Evolutionary conservation across 805 yeast species (phyloP), one percentile per base, ranked within the genome.

Genomic region (Torulaspora franciscae): DNA sequence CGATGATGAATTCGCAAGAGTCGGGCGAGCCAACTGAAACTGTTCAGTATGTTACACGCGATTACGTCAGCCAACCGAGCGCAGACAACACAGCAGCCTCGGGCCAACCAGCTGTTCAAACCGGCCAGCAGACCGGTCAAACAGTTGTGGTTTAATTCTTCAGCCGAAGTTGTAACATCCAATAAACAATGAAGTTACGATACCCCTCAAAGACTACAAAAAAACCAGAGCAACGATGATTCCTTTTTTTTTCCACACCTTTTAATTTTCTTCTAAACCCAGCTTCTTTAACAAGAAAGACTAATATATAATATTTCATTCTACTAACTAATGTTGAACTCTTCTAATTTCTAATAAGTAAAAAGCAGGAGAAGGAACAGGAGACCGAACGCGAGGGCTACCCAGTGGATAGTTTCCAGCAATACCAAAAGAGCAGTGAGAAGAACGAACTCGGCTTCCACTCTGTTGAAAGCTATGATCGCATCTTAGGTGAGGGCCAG

Each of bases 401-500:
- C 23, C 55, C 55, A 23, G 47, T 53, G 2, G 55, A 47, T 14
- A 51, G 47, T 7, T 51, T 49, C 14, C 32, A 49, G 7, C 41
- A 48, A 5, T 45, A 37, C 19, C 38, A 46, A 27, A 26, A 37
- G 23, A 27, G 39, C 7, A 32, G 24, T 11, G 37, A 37, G 1
- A 17, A 23, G 11, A 32, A 37, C 23, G 37, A 32, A 10, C 29
- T 24, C 6, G 46, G 51, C 8, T 33, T 44, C 32, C 48, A 47
- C 19, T 25, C 44, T 19, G 38, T 33, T 7, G 35, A 24, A 10
- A 40, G 45, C 26, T 47, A 44, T 17, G 42, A 36, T 24, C 37
- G 42, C 19, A 43, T 49, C 4, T 28, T 51, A 22, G 53, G 53
- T 8, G 49, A 45, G 24, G 55, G 55, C 11, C 55, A 51, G 28